Conservation (phyloP, 169 alveolate genomes). For the Eimeria necatrix region DNA sequence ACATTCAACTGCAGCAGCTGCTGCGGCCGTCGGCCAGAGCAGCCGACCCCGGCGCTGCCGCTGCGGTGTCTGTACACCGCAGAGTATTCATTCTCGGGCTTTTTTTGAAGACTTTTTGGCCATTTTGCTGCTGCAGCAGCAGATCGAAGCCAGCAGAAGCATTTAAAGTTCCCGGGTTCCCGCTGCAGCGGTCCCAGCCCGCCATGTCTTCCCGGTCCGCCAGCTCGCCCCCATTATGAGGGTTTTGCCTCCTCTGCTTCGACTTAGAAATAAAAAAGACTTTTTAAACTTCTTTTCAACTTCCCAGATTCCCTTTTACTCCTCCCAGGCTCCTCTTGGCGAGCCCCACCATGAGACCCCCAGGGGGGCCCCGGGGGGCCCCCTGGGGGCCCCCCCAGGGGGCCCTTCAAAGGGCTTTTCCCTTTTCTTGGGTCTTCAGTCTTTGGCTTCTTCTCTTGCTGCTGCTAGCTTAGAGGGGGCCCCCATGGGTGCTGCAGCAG, state of each 20-base stretch:
- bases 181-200: too few species aligned
- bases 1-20: too few species aligned
- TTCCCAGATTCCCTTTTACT: too few species aligned
- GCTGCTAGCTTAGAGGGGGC: neutral
- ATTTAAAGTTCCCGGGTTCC: too few species aligned
- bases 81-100: neutral
- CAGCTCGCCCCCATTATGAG: too few species aligned
- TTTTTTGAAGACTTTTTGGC: neutral
- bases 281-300: too few species aligned
- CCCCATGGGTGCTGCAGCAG: too few species aligned
- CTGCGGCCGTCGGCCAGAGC: neutral
- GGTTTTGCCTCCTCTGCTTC: too few species aligned
- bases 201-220: too few species aligned
- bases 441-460: neutral
- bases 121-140: neutral
- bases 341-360: neutral
- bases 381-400: neutral
- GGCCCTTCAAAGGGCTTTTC: neutral
- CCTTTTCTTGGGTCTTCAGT: neutral
- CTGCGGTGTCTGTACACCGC: neutral
- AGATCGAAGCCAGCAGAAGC: neutral
- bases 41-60: constrained; percentile 30
- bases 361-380: neutral
- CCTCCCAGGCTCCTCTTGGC: neutral
- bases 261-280: too few species aligned